These are phyloP conservation scores for Sugiyamaella pinicola DNA, from an alignment of 1,139 yeast species.

Conservation along the genomic window DNA sequence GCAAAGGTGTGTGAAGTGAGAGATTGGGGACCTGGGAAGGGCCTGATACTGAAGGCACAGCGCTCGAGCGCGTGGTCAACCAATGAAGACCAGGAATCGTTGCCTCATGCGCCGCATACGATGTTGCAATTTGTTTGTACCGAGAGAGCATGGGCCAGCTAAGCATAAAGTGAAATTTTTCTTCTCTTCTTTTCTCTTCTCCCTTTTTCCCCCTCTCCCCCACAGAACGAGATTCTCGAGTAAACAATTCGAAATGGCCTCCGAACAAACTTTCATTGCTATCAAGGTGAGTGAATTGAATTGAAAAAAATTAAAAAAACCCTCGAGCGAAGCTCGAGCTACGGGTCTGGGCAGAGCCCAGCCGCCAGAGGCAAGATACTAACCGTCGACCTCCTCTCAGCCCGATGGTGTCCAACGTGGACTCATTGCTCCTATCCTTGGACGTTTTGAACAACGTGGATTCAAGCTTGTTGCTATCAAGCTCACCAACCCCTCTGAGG, in stretches of 20 bases:
- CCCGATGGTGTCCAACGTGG: conserved; percentile 99
- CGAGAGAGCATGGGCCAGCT: background rate
- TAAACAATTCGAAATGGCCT: conserved; percentile 35
- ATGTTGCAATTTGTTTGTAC: background rate
- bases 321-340: no score
- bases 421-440: conserved; percentile 81
- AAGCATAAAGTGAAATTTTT: conserved; percentile 4
- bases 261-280: conserved; percentile 98
- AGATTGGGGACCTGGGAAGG: no score
- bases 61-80: background rate
- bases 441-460: conserved; percentile 97
- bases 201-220: background rate
- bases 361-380: no score
- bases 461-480: conserved; percentile 96
- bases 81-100: conserved; percentile 1
- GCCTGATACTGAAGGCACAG: background rate
- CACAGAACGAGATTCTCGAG: background rate
- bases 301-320: background rate
- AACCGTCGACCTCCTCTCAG: no score
- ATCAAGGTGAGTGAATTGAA: conserved; percentile 54
- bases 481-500: conserved; percentile 84
- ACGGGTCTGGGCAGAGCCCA: no score
- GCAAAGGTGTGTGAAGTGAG: no score
- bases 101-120: conserved; percentile 6
- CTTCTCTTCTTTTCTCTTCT: background rate